Conservation (phyloP, 805 yeast species). For the Pichia eremophila region DNA sequence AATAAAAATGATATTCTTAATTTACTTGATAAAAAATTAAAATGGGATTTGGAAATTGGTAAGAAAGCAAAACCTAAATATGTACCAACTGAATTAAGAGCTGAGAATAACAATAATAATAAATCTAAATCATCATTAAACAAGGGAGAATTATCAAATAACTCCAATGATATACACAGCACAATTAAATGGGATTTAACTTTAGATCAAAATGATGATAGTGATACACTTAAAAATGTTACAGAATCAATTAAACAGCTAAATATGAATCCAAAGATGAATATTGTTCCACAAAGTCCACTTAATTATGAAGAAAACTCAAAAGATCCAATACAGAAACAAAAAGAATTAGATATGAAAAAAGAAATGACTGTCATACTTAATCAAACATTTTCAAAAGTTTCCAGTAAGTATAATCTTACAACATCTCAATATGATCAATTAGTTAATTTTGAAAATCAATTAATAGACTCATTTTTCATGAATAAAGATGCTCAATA, state of each 20-base stretch:
- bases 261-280: constrained; percentile 10
- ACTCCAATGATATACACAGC: background rate
- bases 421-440: constrained; percentile 45
- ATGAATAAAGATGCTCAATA: constrained; percentile 20
- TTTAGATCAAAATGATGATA: background rate
- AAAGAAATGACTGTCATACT: constrained; percentile 28
- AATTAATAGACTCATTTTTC: constrained; percentile 22
- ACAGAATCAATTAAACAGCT: constrained; percentile 3
- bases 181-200: constrained; percentile 6
- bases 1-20: constrained; percentile 26
- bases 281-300: constrained; percentile 17
- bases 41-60: constrained; percentile 32
- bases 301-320: background rate
- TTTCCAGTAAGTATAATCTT: constrained; percentile 40
- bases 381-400: constrained; percentile 34
- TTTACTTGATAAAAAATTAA: constrained; percentile 34
- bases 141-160: too few species aligned
- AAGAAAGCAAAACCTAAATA: constrained; percentile 22
- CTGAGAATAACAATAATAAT: background rate
- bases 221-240: background rate
- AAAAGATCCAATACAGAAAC: constrained; percentile 1
- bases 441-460: constrained; percentile 31
- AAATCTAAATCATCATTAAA: background rate
- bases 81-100: constrained; percentile 24
- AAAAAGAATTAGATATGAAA: constrained; percentile 10